Conservation (phyloP, 495 filamentous ascomycete genomes). For the Ramalina intermedia region DNA sequence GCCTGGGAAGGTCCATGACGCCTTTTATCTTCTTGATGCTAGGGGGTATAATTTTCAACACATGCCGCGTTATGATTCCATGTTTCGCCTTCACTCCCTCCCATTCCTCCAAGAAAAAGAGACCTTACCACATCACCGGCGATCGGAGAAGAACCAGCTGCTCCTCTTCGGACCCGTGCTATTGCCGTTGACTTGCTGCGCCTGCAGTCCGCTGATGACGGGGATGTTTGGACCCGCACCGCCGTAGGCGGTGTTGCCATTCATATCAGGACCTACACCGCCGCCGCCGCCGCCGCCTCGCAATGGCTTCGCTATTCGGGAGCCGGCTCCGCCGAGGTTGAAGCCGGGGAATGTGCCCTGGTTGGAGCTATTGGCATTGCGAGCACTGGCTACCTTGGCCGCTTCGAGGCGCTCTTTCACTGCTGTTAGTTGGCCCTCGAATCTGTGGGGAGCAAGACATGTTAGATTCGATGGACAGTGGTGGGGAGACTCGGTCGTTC, state of each 20-base stretch:
- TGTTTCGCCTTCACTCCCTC: not conserved
- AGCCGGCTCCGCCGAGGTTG: slow-evolving; percentile 57
- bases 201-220: slow-evolving; percentile 21
- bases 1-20: not conserved
- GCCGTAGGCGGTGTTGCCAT: slow-evolving; percentile 10
- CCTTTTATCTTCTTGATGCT: not conserved
- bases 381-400: slow-evolving; percentile 60
- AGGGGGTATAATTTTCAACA: slow-evolving; percentile 3
- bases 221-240: slow-evolving; percentile 14
- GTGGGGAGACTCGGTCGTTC: too few relatives aligned
- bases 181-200: slow-evolving; percentile 25
- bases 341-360: slow-evolving; percentile 49
- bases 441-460: slow-evolving; percentile 36
- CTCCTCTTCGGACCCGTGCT: slow-evolving; percentile 12
- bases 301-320: slow-evolving; percentile 91
- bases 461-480: slow-evolving; percentile 23
- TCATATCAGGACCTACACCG: slow-evolving; percentile 9
- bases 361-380: slow-evolving; percentile 56
- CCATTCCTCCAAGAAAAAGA: slow-evolving; percentile 1
- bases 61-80: slow-evolving; percentile 1
- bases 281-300: slow-evolving; percentile 50
- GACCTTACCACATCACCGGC: slow-evolving; percentile 24
- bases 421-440: slow-evolving; percentile 89
- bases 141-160: slow-evolving; percentile 23
- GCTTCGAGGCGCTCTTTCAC: slow-evolving; percentile 97